Conservation (phyloP, 805 yeast genomes). For the Clavispora asparagi region DNA sequence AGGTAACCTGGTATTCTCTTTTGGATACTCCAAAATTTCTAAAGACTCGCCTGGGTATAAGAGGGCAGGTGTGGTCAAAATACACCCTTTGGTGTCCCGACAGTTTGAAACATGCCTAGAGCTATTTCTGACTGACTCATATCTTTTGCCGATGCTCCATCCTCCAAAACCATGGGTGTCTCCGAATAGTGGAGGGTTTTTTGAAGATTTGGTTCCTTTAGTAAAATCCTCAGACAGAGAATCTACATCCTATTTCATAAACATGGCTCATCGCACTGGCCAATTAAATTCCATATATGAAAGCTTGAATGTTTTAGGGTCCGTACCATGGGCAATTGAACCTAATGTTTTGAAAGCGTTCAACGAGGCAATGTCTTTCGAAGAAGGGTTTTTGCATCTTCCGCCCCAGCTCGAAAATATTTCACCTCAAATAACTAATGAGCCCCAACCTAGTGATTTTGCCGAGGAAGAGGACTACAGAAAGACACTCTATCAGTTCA, state of each 20-base stretch:
- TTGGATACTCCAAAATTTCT: slow-evolving; percentile 1
- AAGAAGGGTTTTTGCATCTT: slow-evolving; percentile 21
- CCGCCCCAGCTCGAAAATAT: slow-evolving; percentile 16
- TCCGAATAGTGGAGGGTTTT: slow-evolving; percentile 32
- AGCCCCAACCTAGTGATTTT: not conserved
- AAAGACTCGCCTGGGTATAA: slow-evolving; percentile 1
- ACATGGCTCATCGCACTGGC: slow-evolving; percentile 25
- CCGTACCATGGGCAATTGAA: slow-evolving; percentile 34
- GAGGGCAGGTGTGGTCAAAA: slow-evolving; percentile 7
- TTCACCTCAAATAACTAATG: not conserved
- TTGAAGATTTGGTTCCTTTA: slow-evolving; percentile 20
- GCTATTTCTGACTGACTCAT: slow-evolving; percentile 6
- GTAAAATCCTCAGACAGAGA: slow-evolving; percentile 16
- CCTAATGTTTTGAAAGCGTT: slow-evolving; percentile 19
- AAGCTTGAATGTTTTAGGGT: slow-evolving; percentile 25
- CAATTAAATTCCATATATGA: slow-evolving; percentile 26
- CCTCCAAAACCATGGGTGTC: slow-evolving; percentile 34
- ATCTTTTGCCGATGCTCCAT: slow-evolving; percentile 31
- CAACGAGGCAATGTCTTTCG: slow-evolving; percentile 14
- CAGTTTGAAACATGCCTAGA: slow-evolving; percentile 7
- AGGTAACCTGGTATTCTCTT: slow-evolving; percentile 1
- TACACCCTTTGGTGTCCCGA: slow-evolving; percentile 7
- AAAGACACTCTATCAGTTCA: not conserved
- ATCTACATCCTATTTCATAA: slow-evolving; percentile 16
- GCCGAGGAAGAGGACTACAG: slow-evolving; percentile 1